Evolutionary conservation across 2,329 filamentous ascomycete genomes (phyloP).

Genomic region (Penicillium sp.): DNA sequence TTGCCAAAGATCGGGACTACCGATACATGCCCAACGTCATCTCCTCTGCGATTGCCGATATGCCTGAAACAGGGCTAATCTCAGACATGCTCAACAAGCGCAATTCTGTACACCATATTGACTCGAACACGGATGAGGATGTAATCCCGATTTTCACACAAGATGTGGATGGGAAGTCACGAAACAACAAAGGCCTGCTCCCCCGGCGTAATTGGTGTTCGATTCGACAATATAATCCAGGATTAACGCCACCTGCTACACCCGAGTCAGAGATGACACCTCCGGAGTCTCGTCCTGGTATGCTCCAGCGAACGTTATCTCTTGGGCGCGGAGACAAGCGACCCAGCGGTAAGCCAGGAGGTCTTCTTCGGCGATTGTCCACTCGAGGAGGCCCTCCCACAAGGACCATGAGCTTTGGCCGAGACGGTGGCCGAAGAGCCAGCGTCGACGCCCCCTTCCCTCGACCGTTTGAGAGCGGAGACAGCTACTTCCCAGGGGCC

Average conservation of each 20-base stretch:
- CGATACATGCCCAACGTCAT: constrained; percentile 96
- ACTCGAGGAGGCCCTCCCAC: constrained; percentile 36
- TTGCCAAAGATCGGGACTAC: constrained; percentile 87
- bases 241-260: constrained; percentile 67
- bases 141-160: constrained; percentile 93
- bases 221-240: constrained; percentile 79
- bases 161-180: constrained; percentile 81
- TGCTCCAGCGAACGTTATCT: constrained; percentile 59
- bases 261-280: constrained; percentile 50
- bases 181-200: constrained; percentile 87
- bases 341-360: constrained; percentile 35
- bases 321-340: constrained; percentile 54
- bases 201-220: constrained; percentile 95
- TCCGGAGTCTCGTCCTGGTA: constrained; percentile 33
- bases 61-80: constrained; percentile 80
- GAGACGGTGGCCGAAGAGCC: constrained; percentile 30
- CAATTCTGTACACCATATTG: constrained; percentile 69
- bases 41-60: constrained; percentile 90
- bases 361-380: constrained; percentile 50
- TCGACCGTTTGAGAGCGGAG: constrained; percentile 29
- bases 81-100: constrained; percentile 90
- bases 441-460: constrained; percentile 35
- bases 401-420: constrained; percentile 40
- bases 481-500: constrained; percentile 35
- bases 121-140: constrained; percentile 77